Base-by-base conservation (phyloP, 148 eudicot genomes). In the Diospyros lotus region DNA sequence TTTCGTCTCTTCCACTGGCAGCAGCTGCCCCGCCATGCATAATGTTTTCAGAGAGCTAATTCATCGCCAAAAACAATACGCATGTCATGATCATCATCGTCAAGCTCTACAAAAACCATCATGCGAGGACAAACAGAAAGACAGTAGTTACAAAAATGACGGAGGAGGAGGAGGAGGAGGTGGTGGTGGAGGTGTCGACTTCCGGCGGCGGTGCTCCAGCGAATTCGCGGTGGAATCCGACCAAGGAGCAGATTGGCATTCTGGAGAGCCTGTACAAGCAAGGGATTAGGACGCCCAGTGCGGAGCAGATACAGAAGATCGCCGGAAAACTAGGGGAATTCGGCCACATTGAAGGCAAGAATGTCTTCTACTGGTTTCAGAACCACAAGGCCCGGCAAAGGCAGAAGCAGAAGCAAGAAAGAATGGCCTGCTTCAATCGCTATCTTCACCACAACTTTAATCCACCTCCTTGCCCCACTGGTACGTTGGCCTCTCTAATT, bases 291-390 rank as follows among this genome's bases (percentile, higher is more conserved):
- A 94, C 98, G 0, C 98, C 98, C 1, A 82, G 69, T 46, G 93
- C 98, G 0, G 93, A 90, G 39, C 98, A 94, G 48, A 94, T 94
- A 63, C 93, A 91, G 65, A 83, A 91, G 73, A 94, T 94, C 0
- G 89, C 97, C 2, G 75, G 75, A 1, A 81, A 87, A 54, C 80
- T 94, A 0, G 80, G 79, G 64, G 87, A 69, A 43, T 89, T 72
- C 58, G 98, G 98, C 39, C 90, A 88, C 60, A 90, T 94, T 8
- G 98, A 94, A 79, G 98, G 97, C 1, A 94, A 94, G 79, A 94
- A 94, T 72, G 98, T 94, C 6, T 94, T 94, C 74, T 94, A 94
- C 63, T 94, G 98, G 98, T 94, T 94, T 68, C 98, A 94, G 40
- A 94, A 94, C 82, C 98, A 94, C 52, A 94, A 94, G 73, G 97